Percentiles rank a stretch among this genome's conserved stretches.
These are phyloP conservation scores for Achaetomium macrosporum DNA, from an alignment of 2,329 filamentous ascomycete genomes.

Conservation along the genomic window DNA sequence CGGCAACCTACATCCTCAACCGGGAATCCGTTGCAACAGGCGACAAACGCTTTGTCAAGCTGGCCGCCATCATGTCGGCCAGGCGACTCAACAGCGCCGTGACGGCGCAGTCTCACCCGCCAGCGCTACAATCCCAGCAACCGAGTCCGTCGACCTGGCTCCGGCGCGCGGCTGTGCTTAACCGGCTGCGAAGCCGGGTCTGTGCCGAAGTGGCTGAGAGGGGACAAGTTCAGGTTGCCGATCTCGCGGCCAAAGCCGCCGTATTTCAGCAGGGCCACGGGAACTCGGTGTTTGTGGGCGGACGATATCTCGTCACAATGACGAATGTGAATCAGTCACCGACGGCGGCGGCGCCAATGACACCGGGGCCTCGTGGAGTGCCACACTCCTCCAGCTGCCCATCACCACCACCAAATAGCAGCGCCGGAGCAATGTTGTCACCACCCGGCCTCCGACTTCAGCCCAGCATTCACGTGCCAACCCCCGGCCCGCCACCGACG, in stretches of 20 bases:
- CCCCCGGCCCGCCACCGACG: not conserved
- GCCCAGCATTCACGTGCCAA: not conserved
- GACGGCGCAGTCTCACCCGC: not conserved
- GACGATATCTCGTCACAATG: conserved; percentile 26
- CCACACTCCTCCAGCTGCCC: not conserved
- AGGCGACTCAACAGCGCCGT: conserved; percentile 23
- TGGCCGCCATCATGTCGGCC: conserved; percentile 38
- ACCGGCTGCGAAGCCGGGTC: conserved; percentile 48
- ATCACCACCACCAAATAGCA: not conserved
- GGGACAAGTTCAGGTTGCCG: conserved; percentile 30
- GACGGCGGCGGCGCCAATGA: too few relatives aligned
- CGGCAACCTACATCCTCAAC: conserved; percentile 63
- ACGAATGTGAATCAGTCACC: too few relatives aligned
- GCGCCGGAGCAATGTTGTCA: not conserved
- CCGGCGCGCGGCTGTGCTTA: conserved; percentile 61
- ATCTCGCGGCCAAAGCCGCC: conserved; percentile 30
- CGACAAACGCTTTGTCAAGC: conserved; percentile 44
- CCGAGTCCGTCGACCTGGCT: conserved; percentile 39
- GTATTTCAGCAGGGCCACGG: conserved; percentile 30
- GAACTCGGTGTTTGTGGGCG: conserved; percentile 19
- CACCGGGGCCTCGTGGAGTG: too few relatives aligned
- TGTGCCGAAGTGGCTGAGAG: conserved; percentile 32
- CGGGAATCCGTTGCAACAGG: conserved; percentile 44
- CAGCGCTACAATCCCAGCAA: conserved; percentile 8
- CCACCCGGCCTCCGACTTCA: not conserved